These are phyloP conservation scores for Tetradesmus obliquus DNA, from an alignment of 139 green algal species.

Conservation along the genomic window DNA sequence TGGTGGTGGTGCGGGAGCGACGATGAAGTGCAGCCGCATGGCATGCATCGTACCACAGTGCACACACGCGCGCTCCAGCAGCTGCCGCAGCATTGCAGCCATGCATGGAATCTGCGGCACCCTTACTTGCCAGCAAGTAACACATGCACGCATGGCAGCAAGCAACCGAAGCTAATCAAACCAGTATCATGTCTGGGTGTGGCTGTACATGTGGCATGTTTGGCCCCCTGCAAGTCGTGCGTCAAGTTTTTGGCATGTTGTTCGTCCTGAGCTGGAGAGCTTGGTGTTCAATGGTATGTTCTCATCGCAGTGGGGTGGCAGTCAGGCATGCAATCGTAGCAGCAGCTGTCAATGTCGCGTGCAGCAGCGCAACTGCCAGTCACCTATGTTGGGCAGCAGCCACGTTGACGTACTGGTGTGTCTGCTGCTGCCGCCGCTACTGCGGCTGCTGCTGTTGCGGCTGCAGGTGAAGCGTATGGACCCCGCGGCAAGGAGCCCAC, in stretches of 20 bases:
- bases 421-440: background rate
- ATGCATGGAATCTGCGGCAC: background rate
- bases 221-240: too few species aligned
- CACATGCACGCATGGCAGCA: background rate
- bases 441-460: background rate
- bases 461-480: conserved; percentile 26
- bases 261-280: too few species aligned
- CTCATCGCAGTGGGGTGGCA: too few species aligned
- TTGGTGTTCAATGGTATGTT: too few species aligned
- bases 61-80: background rate
- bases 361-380: too few species aligned
- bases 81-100: background rate
- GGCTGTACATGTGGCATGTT: too few species aligned
- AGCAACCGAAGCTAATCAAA: too few species aligned
- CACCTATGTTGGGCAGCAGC: background rate
- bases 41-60: background rate
- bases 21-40: background rate
- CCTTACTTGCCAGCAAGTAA: background rate
- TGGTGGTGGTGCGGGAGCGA: background rate
- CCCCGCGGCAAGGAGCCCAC: conserved; percentile 46
- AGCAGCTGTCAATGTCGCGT: background rate
- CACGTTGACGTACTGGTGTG: background rate
- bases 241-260: too few species aligned
- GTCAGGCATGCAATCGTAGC: background rate
- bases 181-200: too few species aligned